phyloP scores from a whole-genome alignment of 192 early-diverging fungal genomes.

The Obelidium mucronatum region DNA sequence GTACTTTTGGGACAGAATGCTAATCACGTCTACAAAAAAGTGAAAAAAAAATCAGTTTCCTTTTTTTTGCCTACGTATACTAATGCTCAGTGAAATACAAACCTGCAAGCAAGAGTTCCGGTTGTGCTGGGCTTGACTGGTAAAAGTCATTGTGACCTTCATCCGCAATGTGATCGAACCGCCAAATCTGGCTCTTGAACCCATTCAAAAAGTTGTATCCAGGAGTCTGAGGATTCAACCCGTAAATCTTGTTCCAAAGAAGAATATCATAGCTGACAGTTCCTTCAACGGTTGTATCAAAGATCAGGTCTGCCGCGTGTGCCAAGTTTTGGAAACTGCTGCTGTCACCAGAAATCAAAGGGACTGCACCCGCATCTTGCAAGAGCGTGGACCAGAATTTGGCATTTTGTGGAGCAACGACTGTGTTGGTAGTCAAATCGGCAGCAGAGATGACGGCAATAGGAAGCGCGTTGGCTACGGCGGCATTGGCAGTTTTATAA shows the following conservation, averaged over 20 bases:
- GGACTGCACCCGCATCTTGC: conserved; percentile 12
- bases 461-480: conserved; percentile 12
- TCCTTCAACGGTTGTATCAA: background rate
- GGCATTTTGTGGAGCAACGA: conserved; percentile 1
- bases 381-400: conserved; percentile 10
- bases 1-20: background rate
- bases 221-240: background rate
- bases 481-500: conserved; percentile 40
- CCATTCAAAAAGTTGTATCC: conserved; percentile 25
- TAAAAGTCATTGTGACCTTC: conserved; percentile 2
- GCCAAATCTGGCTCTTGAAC: conserved; percentile 12
- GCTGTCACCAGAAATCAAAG: background rate
- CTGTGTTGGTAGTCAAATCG: background rate
- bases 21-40: background rate
- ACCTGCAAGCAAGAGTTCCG: conserved; percentile 1
- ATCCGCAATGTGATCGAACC: too few relatives aligned
- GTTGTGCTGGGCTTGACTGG: conserved; percentile 10
- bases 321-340: background rate
- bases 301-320: background rate
- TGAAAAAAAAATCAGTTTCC: too few relatives aligned
- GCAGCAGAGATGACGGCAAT: background rate
- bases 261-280: background rate
- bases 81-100: too few relatives aligned
- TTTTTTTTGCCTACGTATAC: too few relatives aligned
- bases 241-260: background rate